phyloP scores from a whole-genome alignment of 768 basidiomycete species.

The Coprinopsis marcescibilis region DNA sequence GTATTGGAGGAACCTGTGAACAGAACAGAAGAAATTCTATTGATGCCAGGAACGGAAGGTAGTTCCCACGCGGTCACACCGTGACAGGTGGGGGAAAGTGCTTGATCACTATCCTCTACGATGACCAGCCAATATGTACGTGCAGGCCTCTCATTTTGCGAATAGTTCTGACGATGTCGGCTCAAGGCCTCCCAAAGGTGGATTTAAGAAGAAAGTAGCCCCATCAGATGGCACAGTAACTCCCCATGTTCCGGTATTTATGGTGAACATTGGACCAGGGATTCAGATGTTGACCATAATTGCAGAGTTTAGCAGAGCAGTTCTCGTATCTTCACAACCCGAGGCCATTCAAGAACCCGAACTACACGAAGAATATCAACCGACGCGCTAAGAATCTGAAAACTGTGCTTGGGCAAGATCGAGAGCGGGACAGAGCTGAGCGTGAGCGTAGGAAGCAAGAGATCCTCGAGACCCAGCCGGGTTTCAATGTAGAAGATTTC shows the following conservation, averaged over 20 bases:
- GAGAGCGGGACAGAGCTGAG: slow-evolving; percentile 68
- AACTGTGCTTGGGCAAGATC: slow-evolving; percentile 69
- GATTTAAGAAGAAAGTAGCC: slow-evolving; percentile 32
- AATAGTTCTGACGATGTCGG: too few relatives aligned
- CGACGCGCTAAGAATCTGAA: slow-evolving; percentile 78
- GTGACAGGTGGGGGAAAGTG: too few relatives aligned
- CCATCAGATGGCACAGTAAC: slow-evolving; percentile 40
- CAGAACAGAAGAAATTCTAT: not conserved
- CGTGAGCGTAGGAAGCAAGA: slow-evolving; percentile 52
- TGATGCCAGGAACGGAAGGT: not conserved
- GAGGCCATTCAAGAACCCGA: slow-evolving; percentile 73
- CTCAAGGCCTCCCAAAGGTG: slow-evolving; percentile 47
- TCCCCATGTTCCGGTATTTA: slow-evolving; percentile 35
- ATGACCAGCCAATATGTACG: too few relatives aligned
- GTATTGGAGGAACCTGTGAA: not conserved
- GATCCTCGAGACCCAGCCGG: slow-evolving; percentile 32
- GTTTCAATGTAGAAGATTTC: slow-evolving; percentile 17
- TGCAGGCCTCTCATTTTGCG: too few relatives aligned
- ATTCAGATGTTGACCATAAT: not conserved
- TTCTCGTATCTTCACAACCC: slow-evolving; percentile 66
- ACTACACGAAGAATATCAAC: slow-evolving; percentile 64
- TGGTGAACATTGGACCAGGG: too few relatives aligned
- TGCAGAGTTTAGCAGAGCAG: slow-evolving; percentile 66
- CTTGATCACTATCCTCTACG: too few relatives aligned
- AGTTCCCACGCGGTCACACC: not conserved